Evolutionary conservation across 2,329 filamentous ascomycete genomes (phyloP).

Genomic region (Colletotrichum sojae): DNA sequence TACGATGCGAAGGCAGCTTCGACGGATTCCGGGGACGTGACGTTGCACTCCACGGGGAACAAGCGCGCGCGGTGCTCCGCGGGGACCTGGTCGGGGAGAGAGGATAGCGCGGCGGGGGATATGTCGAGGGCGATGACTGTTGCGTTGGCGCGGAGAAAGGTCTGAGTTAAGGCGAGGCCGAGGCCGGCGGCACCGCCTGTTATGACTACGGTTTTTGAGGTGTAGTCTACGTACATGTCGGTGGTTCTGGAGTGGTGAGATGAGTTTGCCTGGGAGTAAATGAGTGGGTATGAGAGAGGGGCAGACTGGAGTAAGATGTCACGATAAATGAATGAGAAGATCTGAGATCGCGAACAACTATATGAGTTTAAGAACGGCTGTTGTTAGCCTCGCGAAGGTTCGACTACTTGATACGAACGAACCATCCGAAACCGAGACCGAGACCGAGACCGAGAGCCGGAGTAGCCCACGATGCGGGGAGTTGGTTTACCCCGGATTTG

Average conservation of each 20-base stretch:
- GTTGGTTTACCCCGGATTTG: background rate
- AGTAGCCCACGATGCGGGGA: background rate
- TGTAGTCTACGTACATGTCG: constrained; percentile 30
- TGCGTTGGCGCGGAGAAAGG: constrained; percentile 28
- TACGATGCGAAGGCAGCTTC: background rate
- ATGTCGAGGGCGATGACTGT: constrained; percentile 27
- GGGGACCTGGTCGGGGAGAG: constrained; percentile 12
- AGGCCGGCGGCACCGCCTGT: constrained; percentile 29
- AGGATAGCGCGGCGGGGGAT: constrained; percentile 7
- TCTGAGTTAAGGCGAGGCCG: constrained; percentile 6
- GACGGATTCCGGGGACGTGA: constrained; percentile 12
- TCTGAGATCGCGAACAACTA: background rate
- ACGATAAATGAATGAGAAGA: background rate
- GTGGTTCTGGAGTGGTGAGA: background rate
- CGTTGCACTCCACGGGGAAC: constrained; percentile 1
- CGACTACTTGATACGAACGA: background rate
- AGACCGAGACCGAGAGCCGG: constrained; percentile 3
- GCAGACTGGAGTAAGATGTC: rapidly evolving
- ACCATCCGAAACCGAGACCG: constrained; percentile 11
- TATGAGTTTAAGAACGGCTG: background rate
- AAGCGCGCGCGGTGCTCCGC: constrained; percentile 4
- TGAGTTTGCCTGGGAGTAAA: background rate
- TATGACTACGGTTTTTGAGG: constrained; percentile 30
- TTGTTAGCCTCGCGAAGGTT: background rate
- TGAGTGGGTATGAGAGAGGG: background rate